Conservation (phyloP, 306 rosid genomes). For the Cicer chorassanicum region DNA sequence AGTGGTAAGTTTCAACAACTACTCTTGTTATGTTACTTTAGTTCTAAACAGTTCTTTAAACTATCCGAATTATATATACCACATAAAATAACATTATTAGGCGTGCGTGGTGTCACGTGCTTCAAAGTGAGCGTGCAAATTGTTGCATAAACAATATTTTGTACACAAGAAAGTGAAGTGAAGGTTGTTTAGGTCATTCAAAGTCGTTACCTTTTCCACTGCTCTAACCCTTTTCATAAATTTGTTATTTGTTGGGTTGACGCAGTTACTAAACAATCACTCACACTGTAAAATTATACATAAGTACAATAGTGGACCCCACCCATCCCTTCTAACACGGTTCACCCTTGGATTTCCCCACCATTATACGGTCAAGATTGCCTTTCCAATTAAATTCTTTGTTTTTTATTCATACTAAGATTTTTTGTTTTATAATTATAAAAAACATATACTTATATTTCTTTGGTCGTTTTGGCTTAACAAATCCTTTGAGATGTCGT, state of each 20-base stretch:
- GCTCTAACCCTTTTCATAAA: constrained; percentile 38
- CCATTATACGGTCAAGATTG: constrained; percentile 15
- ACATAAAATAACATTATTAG: background rate
- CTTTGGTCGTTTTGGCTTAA: constrained; percentile 32
- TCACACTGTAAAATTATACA: constrained; percentile 17
- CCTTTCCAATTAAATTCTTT: background rate
- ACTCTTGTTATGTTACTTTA: too few relatives aligned
- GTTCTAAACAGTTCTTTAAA: too few relatives aligned
- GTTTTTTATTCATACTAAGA: background rate
- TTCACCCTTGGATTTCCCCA: background rate
- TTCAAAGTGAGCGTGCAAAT: constrained; percentile 38
- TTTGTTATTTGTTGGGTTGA: constrained; percentile 39
- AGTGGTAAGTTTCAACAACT: too few relatives aligned
- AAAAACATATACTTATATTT: constrained; percentile 25
- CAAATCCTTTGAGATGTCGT: constrained; percentile 41
- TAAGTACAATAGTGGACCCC: constrained; percentile 30
- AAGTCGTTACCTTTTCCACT: constrained; percentile 50
- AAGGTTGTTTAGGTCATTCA: constrained; percentile 47
- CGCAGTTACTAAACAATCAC: constrained; percentile 14
- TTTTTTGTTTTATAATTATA: background rate
- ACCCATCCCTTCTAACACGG: constrained; percentile 9
- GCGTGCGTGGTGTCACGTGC: constrained; percentile 19
- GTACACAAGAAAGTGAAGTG: constrained; percentile 8
- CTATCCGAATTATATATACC: too few relatives aligned
- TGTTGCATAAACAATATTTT: background rate